Evolutionary conservation across 306 rosid species (phyloP).

Genomic region (Hylodesmum podocarpum): DNA sequence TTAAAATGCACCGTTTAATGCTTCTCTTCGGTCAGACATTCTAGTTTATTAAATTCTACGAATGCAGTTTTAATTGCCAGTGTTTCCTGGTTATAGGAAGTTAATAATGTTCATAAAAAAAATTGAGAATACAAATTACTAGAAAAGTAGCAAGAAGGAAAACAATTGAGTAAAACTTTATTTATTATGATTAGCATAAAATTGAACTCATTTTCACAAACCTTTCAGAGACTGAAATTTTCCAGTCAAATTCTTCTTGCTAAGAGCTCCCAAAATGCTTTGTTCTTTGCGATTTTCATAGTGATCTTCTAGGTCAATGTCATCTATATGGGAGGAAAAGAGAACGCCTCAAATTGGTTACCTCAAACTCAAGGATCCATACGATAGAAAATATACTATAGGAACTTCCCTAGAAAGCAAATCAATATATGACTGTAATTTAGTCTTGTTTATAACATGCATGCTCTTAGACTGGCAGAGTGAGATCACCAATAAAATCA

Average conservation of each 20-base stretch:
- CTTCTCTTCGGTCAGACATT: background rate
- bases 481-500: background rate
- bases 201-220: conserved; percentile 25
- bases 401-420: background rate
- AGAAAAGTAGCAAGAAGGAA: background rate
- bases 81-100: background rate
- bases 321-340: conserved; percentile 49
- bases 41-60: background rate
- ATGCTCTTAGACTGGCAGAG: background rate
- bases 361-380: conserved; percentile 10
- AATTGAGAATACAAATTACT: background rate
- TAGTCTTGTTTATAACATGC: background rate
- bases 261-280: conserved; percentile 61
- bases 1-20: background rate
- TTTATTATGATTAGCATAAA: background rate
- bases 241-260: conserved; percentile 71
- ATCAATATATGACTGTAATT: background rate
- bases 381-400: background rate
- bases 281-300: conserved; percentile 69
- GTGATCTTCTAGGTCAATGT: conserved; percentile 62
- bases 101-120: background rate
- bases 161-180: background rate
- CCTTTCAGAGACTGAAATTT: conserved; percentile 78
- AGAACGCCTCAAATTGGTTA: background rate
- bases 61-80: background rate